phyloP scores from a whole-genome alignment of 75 land plant genomes.

The Pinus albicaulis region DNA sequence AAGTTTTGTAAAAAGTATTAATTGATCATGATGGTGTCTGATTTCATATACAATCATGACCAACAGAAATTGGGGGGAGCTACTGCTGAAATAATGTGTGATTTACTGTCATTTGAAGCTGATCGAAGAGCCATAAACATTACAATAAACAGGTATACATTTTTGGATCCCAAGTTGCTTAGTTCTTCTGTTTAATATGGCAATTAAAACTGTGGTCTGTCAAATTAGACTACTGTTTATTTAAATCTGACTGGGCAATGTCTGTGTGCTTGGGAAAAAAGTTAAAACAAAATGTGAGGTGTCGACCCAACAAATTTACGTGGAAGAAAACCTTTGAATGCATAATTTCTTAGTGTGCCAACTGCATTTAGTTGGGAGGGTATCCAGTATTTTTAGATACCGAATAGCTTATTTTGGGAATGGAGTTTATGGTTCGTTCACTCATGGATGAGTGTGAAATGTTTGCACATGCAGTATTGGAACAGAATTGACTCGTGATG shows the following conservation, averaged over 20 bases:
- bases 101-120: constrained; percentile 95
- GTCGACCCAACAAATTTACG: too few relatives aligned
- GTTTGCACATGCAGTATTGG: constrained; percentile 68
- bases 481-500: constrained; percentile 96
- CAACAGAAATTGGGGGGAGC: constrained; percentile 96
- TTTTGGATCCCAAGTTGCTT: neutral
- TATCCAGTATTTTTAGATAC: neutral
- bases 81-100: constrained; percentile 95
- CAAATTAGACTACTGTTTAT: neutral
- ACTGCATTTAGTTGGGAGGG: neutral
- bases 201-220: neutral
- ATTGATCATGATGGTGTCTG: neutral
- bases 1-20: neutral
- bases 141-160: constrained; percentile 82
- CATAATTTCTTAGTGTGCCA: neutral
- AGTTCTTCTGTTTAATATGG: neutral
- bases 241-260: neutral
- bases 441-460: neutral
- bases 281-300: too few relatives aligned
- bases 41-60: neutral
- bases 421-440: neutral
- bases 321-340: neutral
- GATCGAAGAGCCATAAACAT: constrained; percentile 97
- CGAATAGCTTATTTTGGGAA: neutral
- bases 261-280: too few relatives aligned